Evolutionary conservation across 1,284 basidiomycete species (phyloP).

Genomic region (Ceratobasidium sp.): DNA sequence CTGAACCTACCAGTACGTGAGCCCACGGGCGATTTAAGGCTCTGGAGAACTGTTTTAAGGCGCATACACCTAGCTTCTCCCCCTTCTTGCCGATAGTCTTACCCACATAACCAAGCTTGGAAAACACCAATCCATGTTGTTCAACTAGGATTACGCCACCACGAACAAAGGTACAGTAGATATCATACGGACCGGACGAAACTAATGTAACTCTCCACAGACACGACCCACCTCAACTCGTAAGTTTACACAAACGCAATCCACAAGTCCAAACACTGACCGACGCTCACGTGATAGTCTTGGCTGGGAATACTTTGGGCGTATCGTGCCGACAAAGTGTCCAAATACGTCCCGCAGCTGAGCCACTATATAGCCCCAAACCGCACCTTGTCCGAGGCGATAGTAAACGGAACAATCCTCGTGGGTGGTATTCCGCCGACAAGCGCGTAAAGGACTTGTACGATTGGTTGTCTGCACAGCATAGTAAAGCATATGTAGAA

Average conservation of each 20-base stretch:
- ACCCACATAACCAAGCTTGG: constrained; percentile 37
- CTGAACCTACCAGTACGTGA: constrained; percentile 30
- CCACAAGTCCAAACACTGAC: constrained; percentile 4
- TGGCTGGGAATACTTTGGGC: constrained; percentile 43
- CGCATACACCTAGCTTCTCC: constrained; percentile 36
- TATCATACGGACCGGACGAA: background rate
- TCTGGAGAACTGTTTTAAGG: background rate
- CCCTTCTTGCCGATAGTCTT: constrained; percentile 36
- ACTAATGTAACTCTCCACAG: background rate
- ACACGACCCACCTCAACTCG: constrained; percentile 37
- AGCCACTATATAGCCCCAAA: constrained; percentile 32
- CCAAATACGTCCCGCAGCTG: constrained; percentile 24
- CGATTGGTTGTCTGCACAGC: background rate
- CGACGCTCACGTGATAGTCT: constrained; percentile 16
- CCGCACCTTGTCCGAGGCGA: constrained; percentile 29
- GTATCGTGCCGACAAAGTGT: constrained; percentile 40
- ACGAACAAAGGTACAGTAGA: constrained; percentile 25
- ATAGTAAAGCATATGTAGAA: background rate
- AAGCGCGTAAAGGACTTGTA: background rate
- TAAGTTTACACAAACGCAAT: background rate
- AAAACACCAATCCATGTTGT: constrained; percentile 37
- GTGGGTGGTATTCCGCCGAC: background rate
- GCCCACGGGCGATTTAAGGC: background rate
- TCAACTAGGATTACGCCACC: constrained; percentile 37
- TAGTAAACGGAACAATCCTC: constrained; percentile 39